Evolutionary conservation across 768 basidiomycete species (phyloP).

Genomic region (Tephrocybe sp.): DNA sequence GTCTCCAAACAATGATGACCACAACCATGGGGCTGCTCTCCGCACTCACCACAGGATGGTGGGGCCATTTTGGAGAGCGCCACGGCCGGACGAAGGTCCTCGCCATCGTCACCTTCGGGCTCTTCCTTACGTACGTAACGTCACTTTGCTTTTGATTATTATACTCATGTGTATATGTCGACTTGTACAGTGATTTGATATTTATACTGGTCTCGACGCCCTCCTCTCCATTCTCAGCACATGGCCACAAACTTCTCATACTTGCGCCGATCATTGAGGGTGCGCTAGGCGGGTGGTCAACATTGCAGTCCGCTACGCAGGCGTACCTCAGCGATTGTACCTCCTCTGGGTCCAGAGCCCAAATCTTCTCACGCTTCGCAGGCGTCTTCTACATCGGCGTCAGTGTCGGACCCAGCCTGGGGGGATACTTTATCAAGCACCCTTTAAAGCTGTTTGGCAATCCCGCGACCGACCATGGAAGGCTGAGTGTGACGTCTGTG

Average conservation of each 20-base stretch:
- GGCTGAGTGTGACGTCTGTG: constrained; percentile 38
- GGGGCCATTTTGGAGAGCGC: constrained; percentile 82
- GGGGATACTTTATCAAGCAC: constrained; percentile 48
- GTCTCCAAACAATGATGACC: constrained; percentile 72
- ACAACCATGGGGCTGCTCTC: constrained; percentile 77
- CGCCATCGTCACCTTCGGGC: constrained; percentile 64
- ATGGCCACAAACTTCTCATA: constrained; percentile 75
- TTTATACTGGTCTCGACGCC: constrained; percentile 82
- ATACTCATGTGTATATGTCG: not conserved
- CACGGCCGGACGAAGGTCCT: constrained; percentile 79
- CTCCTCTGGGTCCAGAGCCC: constrained; percentile 75
- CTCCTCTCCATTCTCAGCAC: constrained; percentile 52
- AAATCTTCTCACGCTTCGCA: constrained; percentile 69
- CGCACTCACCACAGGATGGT: constrained; percentile 85
- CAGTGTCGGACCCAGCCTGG: constrained; percentile 75
- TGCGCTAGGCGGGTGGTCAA: constrained; percentile 77
- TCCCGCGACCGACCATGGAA: constrained; percentile 9
- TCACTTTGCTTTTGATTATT: not conserved
- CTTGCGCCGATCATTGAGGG: constrained; percentile 84
- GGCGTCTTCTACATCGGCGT: constrained; percentile 80
- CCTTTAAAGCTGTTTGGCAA: constrained; percentile 21
- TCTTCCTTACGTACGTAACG: constrained; percentile 34
- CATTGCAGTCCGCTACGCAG: constrained; percentile 71
- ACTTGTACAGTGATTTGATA: constrained; percentile 60
- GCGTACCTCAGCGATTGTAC: constrained; percentile 87